These are phyloP conservation scores for Fonsecaea erecta DNA, from an alignment of 2,329 filamentous ascomycete genomes.

Conservation along the genomic window DNA sequence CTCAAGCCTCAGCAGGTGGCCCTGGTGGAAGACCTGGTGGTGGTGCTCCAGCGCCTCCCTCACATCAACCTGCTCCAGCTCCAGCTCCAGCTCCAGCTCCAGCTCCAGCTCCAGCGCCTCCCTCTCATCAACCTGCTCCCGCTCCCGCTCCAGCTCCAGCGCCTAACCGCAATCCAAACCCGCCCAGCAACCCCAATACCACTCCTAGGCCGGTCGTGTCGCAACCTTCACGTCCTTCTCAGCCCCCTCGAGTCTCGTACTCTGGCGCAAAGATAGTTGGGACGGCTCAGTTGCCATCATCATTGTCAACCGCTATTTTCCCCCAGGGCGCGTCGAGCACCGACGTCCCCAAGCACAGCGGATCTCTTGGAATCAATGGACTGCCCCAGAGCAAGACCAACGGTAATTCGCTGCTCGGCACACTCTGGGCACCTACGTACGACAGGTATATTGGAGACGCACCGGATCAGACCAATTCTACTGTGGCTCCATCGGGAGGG, in stretches of 20 bases:
- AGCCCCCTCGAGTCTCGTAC: conserved; percentile 11
- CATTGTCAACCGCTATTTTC: conserved; percentile 23
- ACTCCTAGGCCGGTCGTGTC: background rate
- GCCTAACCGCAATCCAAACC: background rate
- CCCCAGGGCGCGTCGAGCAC: conserved; percentile 2
- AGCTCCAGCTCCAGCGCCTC: background rate
- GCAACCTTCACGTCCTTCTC: background rate
- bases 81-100: background rate
- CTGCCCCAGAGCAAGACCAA: conserved; percentile 30
- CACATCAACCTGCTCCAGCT: background rate
- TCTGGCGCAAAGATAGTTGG: conserved; percentile 22
- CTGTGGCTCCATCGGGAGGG: conserved; percentile 18
- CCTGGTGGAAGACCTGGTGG: background rate
- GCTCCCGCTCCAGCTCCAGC: background rate
- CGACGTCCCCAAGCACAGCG: conserved; percentile 14
- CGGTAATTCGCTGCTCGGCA: conserved; percentile 30
- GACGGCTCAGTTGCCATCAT: conserved; percentile 20
- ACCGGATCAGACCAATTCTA: conserved; percentile 1
- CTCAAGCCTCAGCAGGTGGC: background rate
- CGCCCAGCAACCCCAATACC: background rate
- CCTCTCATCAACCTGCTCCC: no score
- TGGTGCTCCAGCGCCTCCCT: no score
- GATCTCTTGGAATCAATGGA: conserved; percentile 23
- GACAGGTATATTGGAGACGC: conserved; percentile 23
- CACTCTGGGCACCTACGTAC: conserved; percentile 29